Evolutionary conservation across 2,329 filamentous ascomycete species (phyloP).

Genomic region (Anthostomella pinea): DNA sequence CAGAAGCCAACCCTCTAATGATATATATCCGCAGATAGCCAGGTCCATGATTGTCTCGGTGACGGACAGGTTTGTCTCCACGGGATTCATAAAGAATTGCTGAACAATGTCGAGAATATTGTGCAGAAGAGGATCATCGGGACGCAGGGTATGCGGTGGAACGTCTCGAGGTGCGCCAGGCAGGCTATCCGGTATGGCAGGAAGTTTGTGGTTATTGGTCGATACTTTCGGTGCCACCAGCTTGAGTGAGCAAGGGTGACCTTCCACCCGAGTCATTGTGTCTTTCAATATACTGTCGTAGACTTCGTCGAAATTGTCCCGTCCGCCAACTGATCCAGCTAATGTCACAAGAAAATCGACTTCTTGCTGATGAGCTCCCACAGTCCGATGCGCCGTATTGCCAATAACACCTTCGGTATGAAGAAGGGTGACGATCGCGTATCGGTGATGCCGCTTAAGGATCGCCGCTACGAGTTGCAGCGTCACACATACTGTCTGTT

Average conservation of each 20-base stretch:
- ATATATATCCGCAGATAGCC: conserved; percentile 79
- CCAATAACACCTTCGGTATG: conserved; percentile 59
- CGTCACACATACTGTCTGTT: conserved; percentile 86
- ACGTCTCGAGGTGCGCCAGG: conserved; percentile 61
- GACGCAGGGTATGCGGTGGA: conserved; percentile 58
- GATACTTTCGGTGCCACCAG: conserved; percentile 62
- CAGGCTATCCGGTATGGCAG: conserved; percentile 53
- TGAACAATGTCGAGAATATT: conserved; percentile 69
- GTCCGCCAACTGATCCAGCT: conserved; percentile 65
- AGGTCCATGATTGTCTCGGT: conserved; percentile 82
- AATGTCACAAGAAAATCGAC: conserved; percentile 68
- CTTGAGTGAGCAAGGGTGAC: conserved; percentile 69
- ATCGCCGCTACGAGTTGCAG: conserved; percentile 85
- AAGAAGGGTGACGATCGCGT: conserved; percentile 75
- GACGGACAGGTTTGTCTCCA: conserved; percentile 85
- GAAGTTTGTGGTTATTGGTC: conserved; percentile 54
- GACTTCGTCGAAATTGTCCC: conserved; percentile 67
- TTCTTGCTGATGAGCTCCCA: conserved; percentile 73
- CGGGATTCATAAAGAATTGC: conserved; percentile 83
- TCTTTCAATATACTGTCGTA: conserved; percentile 73
- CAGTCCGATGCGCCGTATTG: conserved; percentile 59
- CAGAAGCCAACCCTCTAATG: conserved; percentile 86
- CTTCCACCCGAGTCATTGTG: conserved; percentile 64
- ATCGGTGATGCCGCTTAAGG: conserved; percentile 81
- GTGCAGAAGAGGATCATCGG: conserved; percentile 61